Base-by-base conservation (phyloP, 208 protist species). In the Phytomonas serpens region DNA sequence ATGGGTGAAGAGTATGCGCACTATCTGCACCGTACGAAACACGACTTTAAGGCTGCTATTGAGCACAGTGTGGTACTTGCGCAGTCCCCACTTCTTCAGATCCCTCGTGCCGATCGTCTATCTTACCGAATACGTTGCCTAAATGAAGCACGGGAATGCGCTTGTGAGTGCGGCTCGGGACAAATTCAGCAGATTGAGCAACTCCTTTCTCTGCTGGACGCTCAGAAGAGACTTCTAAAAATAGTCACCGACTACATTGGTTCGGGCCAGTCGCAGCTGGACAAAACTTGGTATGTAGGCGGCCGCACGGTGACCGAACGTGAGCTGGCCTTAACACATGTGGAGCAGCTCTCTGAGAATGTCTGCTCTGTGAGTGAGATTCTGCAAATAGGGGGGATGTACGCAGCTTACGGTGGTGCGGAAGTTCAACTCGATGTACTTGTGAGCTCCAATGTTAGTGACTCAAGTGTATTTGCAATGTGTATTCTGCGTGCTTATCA, bases 401-500 rank as follows among this genome's bases (percentile, higher is more conserved):
- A 93, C 75, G 68, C 73, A 36, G 74, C 74, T 6, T 92, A 90
- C 65, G 92, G 92, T 19, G 92, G 92, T 1, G 87, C 87, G 5
- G 87, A 94, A 77, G 85, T 97, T 42, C 92, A 97, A 75, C 78
- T 97, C 66, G 87, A 92, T 67, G 82, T 92, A 31, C 79, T 94
- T 38, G 69, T 73, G 11, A 77, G 72, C 40, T 77, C 77, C 27
- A 84, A 88, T 70, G 82, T 91, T 9, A 83, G 78, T 27, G 85
- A 94, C 64, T 57, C 80, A 51, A 77, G 78, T 30, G 82, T 81
- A 63, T 90, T 89, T 71, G 83, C 85, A 13, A 74, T 77, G 14
- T 89, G 84, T 73, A 75, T 94, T 63, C 77, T 78, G 31, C 75
- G 82, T 4, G 83, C 82, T 33, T 97, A 85, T 71, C 75, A 82